phyloP scores from a whole-genome alignment of 371 early-diverging fungal genomes.

The Mucor mucedo region DNA sequence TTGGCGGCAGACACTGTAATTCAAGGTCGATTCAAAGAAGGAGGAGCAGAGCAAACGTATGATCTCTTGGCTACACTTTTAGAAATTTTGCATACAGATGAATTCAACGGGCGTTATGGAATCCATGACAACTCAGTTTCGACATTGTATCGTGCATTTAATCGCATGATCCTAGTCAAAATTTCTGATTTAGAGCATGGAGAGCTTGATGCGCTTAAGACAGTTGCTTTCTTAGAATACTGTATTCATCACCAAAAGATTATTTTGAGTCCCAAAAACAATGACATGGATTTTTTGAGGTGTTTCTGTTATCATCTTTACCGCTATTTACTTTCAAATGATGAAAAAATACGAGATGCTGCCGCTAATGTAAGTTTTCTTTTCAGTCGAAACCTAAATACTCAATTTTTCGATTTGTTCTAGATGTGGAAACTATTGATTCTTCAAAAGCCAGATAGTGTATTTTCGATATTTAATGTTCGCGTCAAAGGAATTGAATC shows the following conservation, averaged over 20 bases:
- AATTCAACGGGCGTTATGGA: slow-evolving; percentile 27
- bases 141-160: slow-evolving; percentile 54
- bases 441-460: slow-evolving; percentile 60
- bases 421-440: slow-evolving; percentile 68
- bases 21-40: slow-evolving; percentile 55
- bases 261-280: slow-evolving; percentile 60
- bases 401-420: neutral
- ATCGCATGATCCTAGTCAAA: slow-evolving; percentile 65
- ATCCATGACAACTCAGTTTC: slow-evolving; percentile 26
- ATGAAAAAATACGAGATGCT: slow-evolving; percentile 50
- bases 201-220: slow-evolving; percentile 34
- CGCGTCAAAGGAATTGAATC: slow-evolving; percentile 54
- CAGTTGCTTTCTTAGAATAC: slow-evolving; percentile 61
- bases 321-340: slow-evolving; percentile 50
- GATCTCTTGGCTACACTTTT: slow-evolving; percentile 63
- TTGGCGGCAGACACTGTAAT: slow-evolving; percentile 71
- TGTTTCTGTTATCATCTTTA: slow-evolving; percentile 72
- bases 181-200: slow-evolving; percentile 52
- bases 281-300: slow-evolving; percentile 68
- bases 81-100: slow-evolving; percentile 51
- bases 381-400: neutral
- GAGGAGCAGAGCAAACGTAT: slow-evolving; percentile 61
- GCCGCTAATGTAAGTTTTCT: slow-evolving; percentile 50
- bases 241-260: slow-evolving; percentile 74
- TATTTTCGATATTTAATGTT: slow-evolving; percentile 49